Base-by-base conservation (phyloP, 805 yeast genomes). In the Yamadazyma endophytica region DNA sequence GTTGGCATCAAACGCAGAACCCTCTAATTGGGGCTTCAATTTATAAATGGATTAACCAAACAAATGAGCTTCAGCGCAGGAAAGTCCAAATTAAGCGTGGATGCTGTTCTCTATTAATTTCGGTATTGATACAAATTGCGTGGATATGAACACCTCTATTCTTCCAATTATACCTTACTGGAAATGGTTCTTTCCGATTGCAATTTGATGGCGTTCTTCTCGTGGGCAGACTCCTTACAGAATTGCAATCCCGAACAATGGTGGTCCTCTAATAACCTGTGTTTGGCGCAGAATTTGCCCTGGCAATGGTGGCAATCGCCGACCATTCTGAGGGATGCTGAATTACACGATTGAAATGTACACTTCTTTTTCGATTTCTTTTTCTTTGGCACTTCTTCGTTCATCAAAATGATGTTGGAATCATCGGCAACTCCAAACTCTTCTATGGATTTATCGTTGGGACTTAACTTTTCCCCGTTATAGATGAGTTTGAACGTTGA, bases 301-400 rank as follows among this genome's bases (percentile, higher is more conserved):
- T 75, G 75, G 56, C 96, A 87, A 52, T 79, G 82, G 32, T 78
- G 73, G 56, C 96, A 87, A 54, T 81, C 88, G 28, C 96, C 96
- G 26, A 85, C 79, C 67, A 75, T 68, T 44, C 78, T 61, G 29
- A 74, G 60, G 1, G 89, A 85, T 9, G 75, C 63, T n/a, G 81
- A 69, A 13, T 71, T 64, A 59, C 96, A 87, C 17, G 63, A 49
- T 19, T 56, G 58, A 54, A 76, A 77, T 14, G 79, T 61, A 55
- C 81, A 75, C 38, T 56, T 61, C 49, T 71, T 70, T 50, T 70
- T 72, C 26, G 47, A 46, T 31, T 51, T 50, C 35, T 51, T 44
- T 42, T 52, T 56, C 17, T 32, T 38, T 13, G 23, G 21, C 21
- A 14, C 13, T 13, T 13, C 13, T 11, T 37, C 42, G 11, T 34